A percentile compares a stretch with the other conserved stretches of the same genome.
These are phyloP conservation scores for Mycena capillaripes DNA, from an alignment of 768 basidiomycete species.

Conservation along the genomic window DNA sequence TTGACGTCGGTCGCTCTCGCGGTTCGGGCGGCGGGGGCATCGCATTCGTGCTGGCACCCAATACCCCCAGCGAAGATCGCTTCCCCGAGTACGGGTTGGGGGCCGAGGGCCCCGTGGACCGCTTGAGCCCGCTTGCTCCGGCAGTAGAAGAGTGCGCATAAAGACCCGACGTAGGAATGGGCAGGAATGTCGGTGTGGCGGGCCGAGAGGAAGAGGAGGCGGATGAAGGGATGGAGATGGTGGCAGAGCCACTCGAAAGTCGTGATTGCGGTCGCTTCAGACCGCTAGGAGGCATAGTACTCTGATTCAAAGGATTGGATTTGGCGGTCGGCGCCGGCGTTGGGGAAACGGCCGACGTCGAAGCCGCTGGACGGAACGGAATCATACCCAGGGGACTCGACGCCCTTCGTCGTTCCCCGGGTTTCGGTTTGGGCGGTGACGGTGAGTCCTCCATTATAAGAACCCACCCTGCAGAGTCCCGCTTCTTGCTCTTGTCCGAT, in stretches of 20 bases:
- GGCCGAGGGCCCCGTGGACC: slow-evolving; percentile 67
- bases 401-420: slow-evolving; percentile 69
- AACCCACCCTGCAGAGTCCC: slow-evolving; percentile 86
- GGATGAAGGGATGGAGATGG: slow-evolving; percentile 75
- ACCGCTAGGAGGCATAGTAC: slow-evolving; percentile 56
- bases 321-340: slow-evolving; percentile 52
- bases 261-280: slow-evolving; percentile 80
- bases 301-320: slow-evolving; percentile 58
- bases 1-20: slow-evolving; percentile 47
- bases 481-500: slow-evolving; percentile 60
- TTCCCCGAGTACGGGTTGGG: slow-evolving; percentile 56
- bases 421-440: slow-evolving; percentile 71
- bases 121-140: slow-evolving; percentile 65
- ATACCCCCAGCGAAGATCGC: slow-evolving; percentile 68
- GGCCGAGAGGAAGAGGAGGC: slow-evolving; percentile 68
- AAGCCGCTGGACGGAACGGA: slow-evolving; percentile 62
- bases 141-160: slow-evolving; percentile 57
- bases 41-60: slow-evolving; percentile 54
- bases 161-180: slow-evolving; percentile 70
- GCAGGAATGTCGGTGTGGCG: slow-evolving; percentile 82
- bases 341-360: slow-evolving; percentile 62
- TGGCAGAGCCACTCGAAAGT: slow-evolving; percentile 73
- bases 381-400: slow-evolving; percentile 75
- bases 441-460: slow-evolving; percentile 92
- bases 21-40: slow-evolving; percentile 45